Evolutionary conservation across 2,329 filamentous ascomycete genomes (phyloP).

Genomic region (Paecilomyces variotii): DNA sequence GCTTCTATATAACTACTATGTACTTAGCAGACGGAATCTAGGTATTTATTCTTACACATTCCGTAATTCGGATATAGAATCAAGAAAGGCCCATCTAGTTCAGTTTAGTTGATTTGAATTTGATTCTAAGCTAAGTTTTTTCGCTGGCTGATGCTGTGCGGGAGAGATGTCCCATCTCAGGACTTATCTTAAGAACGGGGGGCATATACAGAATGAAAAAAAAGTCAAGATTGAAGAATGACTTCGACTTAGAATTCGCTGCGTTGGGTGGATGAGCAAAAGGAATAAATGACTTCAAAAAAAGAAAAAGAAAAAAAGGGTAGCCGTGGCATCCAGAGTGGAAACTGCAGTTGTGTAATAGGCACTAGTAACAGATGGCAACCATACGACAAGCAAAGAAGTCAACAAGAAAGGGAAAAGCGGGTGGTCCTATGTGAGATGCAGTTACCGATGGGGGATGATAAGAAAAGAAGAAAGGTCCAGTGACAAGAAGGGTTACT

Average conservation of each 20-base stretch:
- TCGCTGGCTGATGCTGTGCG: background rate
- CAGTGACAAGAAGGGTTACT: constrained; percentile 15
- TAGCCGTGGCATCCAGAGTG: background rate
- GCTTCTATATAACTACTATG: no score
- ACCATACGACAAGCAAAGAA: background rate
- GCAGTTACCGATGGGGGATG: constrained; percentile 7
- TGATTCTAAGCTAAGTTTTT: background rate
- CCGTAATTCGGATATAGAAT: no score
- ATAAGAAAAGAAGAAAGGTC: constrained; percentile 6
- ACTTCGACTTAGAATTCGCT: background rate
- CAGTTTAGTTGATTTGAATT: background rate
- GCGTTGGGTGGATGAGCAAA: background rate
- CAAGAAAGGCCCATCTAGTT: no score
- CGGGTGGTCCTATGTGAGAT: background rate
- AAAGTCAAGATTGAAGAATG: background rate
- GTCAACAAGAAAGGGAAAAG: background rate
- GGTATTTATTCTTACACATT: no score
- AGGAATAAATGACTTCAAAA: background rate
- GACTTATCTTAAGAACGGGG: background rate
- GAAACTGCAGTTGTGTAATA: background rate
- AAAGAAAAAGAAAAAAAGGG: background rate
- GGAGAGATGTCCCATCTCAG: background rate
- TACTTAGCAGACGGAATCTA: no score
- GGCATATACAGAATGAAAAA: background rate
- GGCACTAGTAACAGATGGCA: background rate